These are phyloP conservation scores for Pseudozyma sp. DNA, from an alignment of 1,284 basidiomycete species.

Conservation along the genomic window DNA sequence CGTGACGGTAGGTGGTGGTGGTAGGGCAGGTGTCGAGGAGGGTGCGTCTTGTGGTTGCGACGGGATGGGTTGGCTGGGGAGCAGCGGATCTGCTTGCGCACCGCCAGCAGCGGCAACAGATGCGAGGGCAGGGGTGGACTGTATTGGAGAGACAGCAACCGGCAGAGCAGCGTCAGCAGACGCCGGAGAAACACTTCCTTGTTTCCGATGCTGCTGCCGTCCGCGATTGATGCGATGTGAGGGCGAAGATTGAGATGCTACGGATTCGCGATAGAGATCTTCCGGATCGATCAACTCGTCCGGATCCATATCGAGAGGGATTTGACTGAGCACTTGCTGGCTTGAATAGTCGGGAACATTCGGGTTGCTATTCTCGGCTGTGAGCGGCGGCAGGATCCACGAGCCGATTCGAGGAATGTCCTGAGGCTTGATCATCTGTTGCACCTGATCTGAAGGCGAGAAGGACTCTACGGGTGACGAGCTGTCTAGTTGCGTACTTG, in stretches of 20 bases:
- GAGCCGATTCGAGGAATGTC: conserved; percentile 35
- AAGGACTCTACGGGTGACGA: conserved; percentile 45
- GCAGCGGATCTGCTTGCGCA: conserved; percentile 2
- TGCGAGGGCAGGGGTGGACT: conserved; percentile 26
- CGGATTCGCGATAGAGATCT: background rate
- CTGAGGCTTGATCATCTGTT: conserved; percentile 3
- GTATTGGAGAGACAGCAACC: conserved; percentile 5
- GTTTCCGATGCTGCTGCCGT: background rate
- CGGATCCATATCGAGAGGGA: conserved; percentile 8
- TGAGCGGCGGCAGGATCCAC: conserved; percentile 36
- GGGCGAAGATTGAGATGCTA: conserved; percentile 10
- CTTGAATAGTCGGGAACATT: conserved; percentile 16
- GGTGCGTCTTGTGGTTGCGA: conserved; percentile 22
- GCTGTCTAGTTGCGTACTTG: background rate
- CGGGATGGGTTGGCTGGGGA: conserved; percentile 22
- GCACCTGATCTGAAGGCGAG: conserved; percentile 16
- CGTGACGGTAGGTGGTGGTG: conserved; percentile 3
- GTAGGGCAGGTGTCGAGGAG: conserved; percentile 24
- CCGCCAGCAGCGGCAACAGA: background rate
- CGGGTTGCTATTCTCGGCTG: conserved; percentile 37
- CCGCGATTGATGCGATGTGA: background rate
- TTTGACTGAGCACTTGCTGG: conserved; percentile 37
- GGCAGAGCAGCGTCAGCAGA: background rate
- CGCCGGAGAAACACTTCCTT: background rate
- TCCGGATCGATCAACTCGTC: conserved; percentile 1